phyloP scores from a whole-genome alignment of 768 basidiomycete species.

The Tubosaeta sp. region DNA sequence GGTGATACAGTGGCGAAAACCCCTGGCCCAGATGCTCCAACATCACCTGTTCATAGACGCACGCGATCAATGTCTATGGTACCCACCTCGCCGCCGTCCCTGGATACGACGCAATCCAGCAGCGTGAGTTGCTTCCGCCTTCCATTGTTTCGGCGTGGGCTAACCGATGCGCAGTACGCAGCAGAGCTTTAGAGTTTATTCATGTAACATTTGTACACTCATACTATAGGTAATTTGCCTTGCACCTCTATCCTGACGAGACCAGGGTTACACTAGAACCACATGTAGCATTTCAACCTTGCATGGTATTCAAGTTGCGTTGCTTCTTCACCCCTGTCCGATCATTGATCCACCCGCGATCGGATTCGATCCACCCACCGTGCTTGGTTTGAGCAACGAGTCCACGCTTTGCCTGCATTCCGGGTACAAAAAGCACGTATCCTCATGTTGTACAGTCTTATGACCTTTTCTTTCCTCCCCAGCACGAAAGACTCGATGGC shows the following conservation, averaged over 20 bases:
- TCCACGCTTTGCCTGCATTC: not conserved
- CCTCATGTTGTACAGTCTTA: not conserved
- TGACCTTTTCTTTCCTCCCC: not conserved
- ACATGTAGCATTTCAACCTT: slow-evolving; percentile 19
- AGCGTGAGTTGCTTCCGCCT: slow-evolving; percentile 9
- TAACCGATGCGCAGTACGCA: slow-evolving; percentile 18
- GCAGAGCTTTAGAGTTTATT: slow-evolving; percentile 19
- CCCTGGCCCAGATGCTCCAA: slow-evolving; percentile 1
- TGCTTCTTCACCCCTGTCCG: not conserved
- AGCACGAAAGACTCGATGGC: not conserved
- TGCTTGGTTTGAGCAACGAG: not conserved
- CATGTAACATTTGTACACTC: slow-evolving; percentile 2
- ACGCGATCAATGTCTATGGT: slow-evolving; percentile 28
- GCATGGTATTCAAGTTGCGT: not conserved
- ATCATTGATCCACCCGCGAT: slow-evolving; percentile 1
- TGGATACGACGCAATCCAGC: slow-evolving; percentile 9
- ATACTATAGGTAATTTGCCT: slow-evolving; percentile 4
- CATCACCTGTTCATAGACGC: slow-evolving; percentile 20
- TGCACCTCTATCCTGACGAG: not conserved
- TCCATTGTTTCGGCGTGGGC: not conserved
- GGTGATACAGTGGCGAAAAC: not conserved
- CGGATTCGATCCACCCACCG: not conserved
- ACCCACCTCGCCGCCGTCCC: slow-evolving; percentile 10
- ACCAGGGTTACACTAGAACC: slow-evolving; percentile 1
- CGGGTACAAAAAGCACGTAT: slow-evolving; percentile 8